phyloP scores from a whole-genome alignment of 768 basidiomycete species.

The Amanita rubescens region DNA sequence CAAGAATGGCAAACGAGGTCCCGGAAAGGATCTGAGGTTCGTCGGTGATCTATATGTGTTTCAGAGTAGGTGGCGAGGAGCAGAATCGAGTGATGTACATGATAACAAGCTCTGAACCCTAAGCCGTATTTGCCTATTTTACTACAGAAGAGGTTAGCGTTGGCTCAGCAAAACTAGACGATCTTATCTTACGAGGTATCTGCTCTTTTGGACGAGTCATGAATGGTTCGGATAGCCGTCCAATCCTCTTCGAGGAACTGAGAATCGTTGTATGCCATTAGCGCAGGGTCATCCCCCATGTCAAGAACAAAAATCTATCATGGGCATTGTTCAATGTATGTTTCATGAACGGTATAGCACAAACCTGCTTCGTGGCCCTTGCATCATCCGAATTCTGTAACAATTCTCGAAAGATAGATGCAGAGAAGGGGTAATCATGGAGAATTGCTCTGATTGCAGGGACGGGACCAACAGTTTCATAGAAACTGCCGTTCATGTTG shows the following conservation, averaged over 20 bases:
- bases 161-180: neutral
- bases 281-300: constrained; percentile 30
- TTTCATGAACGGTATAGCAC: neutral
- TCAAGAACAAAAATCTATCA: constrained; percentile 41
- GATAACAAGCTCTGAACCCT: constrained; percentile 46
- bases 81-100: constrained; percentile 23
- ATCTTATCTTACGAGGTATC: constrained; percentile 34
- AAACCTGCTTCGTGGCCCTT: constrained; percentile 34
- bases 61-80: neutral
- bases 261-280: constrained; percentile 41
- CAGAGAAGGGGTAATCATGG: constrained; percentile 36
- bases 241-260: constrained; percentile 35
- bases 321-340: neutral
- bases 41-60: constrained; percentile 34
- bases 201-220: constrained; percentile 37
- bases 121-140: constrained; percentile 51
- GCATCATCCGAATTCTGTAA: constrained; percentile 48
- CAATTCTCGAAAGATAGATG: constrained; percentile 36
- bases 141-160: constrained; percentile 16
- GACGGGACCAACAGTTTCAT: constrained; percentile 15
- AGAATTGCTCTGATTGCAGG: constrained; percentile 27
- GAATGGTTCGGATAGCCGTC: constrained; percentile 33
- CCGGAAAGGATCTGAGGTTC: constrained; percentile 41
- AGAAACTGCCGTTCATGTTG: constrained; percentile 4
- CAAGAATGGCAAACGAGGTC: constrained; percentile 31